Base-by-base conservation (phyloP, 495 filamentous ascomycete genomes). In the Lasiosphaeris hirsuta region DNA sequence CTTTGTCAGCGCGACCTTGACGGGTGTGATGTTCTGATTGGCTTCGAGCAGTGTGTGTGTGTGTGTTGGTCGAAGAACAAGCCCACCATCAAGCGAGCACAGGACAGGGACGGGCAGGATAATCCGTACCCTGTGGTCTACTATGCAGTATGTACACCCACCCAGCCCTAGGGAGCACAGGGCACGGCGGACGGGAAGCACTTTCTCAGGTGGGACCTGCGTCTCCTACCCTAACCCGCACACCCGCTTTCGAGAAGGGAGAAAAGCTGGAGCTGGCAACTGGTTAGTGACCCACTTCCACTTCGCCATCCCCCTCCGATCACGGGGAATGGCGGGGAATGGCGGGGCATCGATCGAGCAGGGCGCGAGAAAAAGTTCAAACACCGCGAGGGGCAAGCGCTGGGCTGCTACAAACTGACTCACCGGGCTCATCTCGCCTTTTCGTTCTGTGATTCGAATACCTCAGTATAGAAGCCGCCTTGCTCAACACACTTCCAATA, bases 341-440 rank as follows among this genome's bases (percentile, higher is more conserved):
- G 49, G 49, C 33, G 49, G 33, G 34, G 49, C 30, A 19, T 17
- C 35, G n/a, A 51, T 51, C 15, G 34, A 51, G 23, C n/a, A 48
- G 6, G 40, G 54, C 53, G 45, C 23, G 42, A 55, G 15, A 55
- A 60, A 63, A 63, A 57, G 52, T 63, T 59, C 54, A 48, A 43
- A 40, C 60, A 47, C 42, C 42, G n/a, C n/a, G 38, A 10, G 40
- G 38, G 49, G 34, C 30, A 46, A 55, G 38, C 33, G 10, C 18
- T 19, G 18, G 51, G 41, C 10, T 15, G 8, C 41, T 17, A n/a
- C 39, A 15, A 33, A 57, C 49, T 62, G 62, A 65, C 53, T 65
- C 57, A 65, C 56, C 17, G 36, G 10, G 15, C 9, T 7, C 37
- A 43, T 15, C 7, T 58, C 33, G 48, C 11, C 33, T 35, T 48